These are phyloP conservation scores for Ustilago sp. DNA, from an alignment of 1,284 basidiomycete genomes.

Conservation along the genomic window DNA sequence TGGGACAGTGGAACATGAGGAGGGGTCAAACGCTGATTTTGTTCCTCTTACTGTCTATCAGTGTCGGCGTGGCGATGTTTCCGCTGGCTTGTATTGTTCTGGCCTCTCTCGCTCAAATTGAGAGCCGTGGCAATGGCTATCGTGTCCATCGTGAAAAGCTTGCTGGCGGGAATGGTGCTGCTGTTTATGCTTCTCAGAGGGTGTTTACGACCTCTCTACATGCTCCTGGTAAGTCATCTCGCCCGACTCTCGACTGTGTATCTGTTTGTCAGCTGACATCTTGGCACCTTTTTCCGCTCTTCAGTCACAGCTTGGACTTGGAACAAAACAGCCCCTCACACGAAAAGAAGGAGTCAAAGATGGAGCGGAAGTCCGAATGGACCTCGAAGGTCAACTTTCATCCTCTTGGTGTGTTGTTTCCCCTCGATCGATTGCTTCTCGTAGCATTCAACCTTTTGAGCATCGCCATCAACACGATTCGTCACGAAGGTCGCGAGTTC, in stretches of 20 bases:
- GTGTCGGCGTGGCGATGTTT: slow-evolving; percentile 14
- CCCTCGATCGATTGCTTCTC: background rate
- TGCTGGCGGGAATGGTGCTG: slow-evolving; percentile 10
- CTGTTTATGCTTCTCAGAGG: slow-evolving; percentile 1
- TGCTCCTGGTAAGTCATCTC: background rate
- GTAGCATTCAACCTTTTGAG: background rate
- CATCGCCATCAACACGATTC: background rate
- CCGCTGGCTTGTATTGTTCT: slow-evolving; percentile 17
- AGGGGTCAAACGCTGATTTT: slow-evolving; percentile 4
- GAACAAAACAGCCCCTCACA: background rate
- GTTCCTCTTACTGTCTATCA: background rate
- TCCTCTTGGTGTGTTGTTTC: background rate
- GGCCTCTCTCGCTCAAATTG: slow-evolving; percentile 15
- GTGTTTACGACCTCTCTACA: background rate
- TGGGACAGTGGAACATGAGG: background rate
- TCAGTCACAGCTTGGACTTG: background rate
- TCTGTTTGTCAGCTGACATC: no score
- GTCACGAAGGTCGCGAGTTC: background rate
- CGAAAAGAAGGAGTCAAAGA: background rate
- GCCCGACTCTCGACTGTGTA: no score
- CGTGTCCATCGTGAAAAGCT: background rate
- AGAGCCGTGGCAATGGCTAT: background rate
- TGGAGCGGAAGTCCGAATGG: background rate
- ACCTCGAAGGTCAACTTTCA: background rate
- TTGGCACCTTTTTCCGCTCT: no score